Conservation (phyloP, 164 flowering plant species). For the Berberis thunbergii region DNA sequence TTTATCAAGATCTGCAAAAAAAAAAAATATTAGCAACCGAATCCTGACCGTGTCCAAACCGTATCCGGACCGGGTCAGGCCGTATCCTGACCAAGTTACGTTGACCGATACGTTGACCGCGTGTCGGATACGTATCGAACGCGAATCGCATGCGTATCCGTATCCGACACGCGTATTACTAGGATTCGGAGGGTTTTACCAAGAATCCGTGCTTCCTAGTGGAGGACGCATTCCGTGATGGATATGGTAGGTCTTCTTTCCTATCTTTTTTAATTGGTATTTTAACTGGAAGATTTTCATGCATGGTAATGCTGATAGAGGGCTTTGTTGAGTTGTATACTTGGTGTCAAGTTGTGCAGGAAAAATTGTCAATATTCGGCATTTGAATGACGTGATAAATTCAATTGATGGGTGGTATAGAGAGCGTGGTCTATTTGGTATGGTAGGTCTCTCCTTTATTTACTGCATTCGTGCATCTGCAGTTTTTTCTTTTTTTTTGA, state of each 20-base stretch:
- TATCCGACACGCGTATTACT: too few species aligned
- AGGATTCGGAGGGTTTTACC: too few species aligned
- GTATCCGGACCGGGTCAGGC: too few species aligned
- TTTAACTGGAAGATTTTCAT: background rate
- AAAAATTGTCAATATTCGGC: constrained; percentile 78
- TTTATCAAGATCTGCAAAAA: too few species aligned
- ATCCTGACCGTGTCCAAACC: too few species aligned
- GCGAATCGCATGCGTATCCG: too few species aligned
- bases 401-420: constrained; percentile 93
- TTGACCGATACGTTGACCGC: too few species aligned
- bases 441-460: constrained; percentile 42
- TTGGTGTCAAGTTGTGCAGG: constrained; percentile 84
- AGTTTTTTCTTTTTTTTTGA: background rate
- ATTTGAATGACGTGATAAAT: constrained; percentile 71
- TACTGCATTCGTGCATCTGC: background rate
- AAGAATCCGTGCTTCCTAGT: too few species aligned
- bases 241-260: constrained; percentile 53
- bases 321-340: constrained; percentile 21
- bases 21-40: too few species aligned
- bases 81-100: too few species aligned
- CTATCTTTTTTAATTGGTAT: background rate
- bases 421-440: constrained; percentile 94
- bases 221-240: constrained; percentile 81
- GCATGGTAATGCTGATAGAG: constrained; percentile 4
- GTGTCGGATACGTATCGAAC: too few species aligned